Evolutionary conservation across 2,329 filamentous ascomycete species (phyloP).

Genomic region (Stemphylium beticola): DNA sequence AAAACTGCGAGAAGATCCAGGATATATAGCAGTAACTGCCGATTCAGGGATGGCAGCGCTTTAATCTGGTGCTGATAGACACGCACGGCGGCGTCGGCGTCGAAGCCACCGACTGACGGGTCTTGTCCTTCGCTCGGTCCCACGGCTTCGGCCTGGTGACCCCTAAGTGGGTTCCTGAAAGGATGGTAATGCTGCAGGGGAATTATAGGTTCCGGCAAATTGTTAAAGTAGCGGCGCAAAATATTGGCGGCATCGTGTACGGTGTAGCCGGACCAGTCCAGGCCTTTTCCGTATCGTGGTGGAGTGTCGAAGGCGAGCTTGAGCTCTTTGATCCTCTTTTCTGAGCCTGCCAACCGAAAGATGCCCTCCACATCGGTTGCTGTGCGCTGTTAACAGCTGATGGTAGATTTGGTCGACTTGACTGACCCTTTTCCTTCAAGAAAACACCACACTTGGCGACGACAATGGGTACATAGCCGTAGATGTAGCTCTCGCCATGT

Average conservation of each 20-base stretch:
- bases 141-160: conserved; percentile 72
- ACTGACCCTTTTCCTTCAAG: conserved; percentile 91
- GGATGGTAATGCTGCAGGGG: conserved; percentile 90
- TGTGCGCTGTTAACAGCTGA: conserved; percentile 51
- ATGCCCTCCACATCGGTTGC: conserved; percentile 96
- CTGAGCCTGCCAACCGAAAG: conserved; percentile 92
- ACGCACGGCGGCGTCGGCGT: conserved; percentile 75
- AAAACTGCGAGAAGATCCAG: conserved; percentile 95
- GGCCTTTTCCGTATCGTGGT: conserved; percentile 85
- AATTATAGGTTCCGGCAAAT: conserved; percentile 94
- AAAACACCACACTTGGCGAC: conserved; percentile 98
- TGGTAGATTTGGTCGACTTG: background rate
- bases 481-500: conserved; percentile 93
- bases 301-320: conserved; percentile 92
- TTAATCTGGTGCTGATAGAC: conserved; percentile 91
- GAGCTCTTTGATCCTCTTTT: conserved; percentile 97
- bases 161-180: conserved; percentile 82
- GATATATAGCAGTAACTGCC: conserved; percentile 93
- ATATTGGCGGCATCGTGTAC: conserved; percentile 99
- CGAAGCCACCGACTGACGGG: conserved; percentile 75
- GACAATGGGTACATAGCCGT: conserved; percentile 97
- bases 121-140: conserved; percentile 68
- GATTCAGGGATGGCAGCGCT: conserved; percentile 88
- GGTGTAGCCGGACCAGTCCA: conserved; percentile 97
- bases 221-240: conserved; percentile 91